Evolutionary conservation across 768 basidiomycete genomes (phyloP).

Genomic region (Inosperma sp.): DNA sequence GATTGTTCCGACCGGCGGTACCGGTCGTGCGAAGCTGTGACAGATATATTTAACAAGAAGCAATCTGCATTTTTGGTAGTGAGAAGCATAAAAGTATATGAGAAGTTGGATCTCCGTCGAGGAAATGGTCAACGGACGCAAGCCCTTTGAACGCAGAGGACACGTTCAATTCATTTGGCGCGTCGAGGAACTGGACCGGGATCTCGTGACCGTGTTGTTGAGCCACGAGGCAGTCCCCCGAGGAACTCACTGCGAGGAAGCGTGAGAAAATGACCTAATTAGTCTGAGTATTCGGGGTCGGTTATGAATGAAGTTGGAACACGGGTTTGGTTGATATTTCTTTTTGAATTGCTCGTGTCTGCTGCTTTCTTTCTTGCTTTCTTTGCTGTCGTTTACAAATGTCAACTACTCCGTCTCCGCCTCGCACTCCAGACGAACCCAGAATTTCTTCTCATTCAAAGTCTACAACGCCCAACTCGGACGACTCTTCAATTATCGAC

Average conservation of each 20-base stretch:
- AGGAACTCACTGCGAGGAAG: conserved; percentile 5
- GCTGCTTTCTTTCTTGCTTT: conserved; percentile 30
- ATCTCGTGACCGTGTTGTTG: conserved; percentile 38
- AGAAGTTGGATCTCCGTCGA: too few relatives aligned
- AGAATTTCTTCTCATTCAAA: conserved; percentile 20
- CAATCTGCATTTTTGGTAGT: background rate
- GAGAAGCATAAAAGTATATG: too few relatives aligned
- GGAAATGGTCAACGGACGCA: too few relatives aligned
- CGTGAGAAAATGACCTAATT: conserved; percentile 4
- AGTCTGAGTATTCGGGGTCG: conserved; percentile 25
- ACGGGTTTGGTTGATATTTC: conserved; percentile 27
- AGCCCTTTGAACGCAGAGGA: too few relatives aligned
- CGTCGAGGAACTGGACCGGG: conserved; percentile 7
- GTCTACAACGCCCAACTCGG: conserved; percentile 37
- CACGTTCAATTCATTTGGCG: too few relatives aligned
- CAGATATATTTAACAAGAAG: background rate
- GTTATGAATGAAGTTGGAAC: conserved; percentile 22
- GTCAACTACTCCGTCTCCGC: conserved; percentile 35
- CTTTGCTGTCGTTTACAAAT: conserved; percentile 18
- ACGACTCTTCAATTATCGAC: conserved; percentile 56
- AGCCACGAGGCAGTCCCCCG: conserved; percentile 31
- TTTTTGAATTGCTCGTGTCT: conserved; percentile 25
- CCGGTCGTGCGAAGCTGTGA: conserved; percentile 5
- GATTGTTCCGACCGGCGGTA: conserved; percentile 13
- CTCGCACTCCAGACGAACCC: conserved; percentile 36